Percentiles rank a stretch among this genome's conserved stretches.
These are phyloP conservation scores for Chlamydomonas sphaeroides DNA, from an alignment of 139 green algal species.

Conservation along the genomic window DNA sequence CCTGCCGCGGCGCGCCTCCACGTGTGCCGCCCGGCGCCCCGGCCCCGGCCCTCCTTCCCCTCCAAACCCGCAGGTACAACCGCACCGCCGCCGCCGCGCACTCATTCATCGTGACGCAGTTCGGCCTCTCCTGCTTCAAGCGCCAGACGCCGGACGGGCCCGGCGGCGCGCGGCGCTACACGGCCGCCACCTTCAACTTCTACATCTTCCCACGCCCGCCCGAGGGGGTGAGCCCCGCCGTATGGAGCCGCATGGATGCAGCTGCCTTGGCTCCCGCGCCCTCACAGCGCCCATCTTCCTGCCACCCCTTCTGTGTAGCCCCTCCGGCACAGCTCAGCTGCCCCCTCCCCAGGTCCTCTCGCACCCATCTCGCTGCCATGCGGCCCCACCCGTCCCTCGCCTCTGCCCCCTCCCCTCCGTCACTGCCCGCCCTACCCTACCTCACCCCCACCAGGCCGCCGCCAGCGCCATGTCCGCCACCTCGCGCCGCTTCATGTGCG, in stretches of 20 bases:
- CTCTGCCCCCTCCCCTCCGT: too few species aligned
- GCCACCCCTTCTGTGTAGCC: too few species aligned
- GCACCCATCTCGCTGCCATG: too few species aligned
- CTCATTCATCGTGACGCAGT: constrained; percentile 78
- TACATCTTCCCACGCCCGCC: constrained; percentile 77
- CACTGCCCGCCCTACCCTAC: too few species aligned
- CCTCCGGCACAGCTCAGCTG: too few species aligned
- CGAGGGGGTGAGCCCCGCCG: constrained; percentile 3
- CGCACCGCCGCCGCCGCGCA: constrained; percentile 60
- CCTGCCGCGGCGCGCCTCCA: too few species aligned
- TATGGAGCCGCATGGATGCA: too few species aligned
- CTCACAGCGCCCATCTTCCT: too few species aligned
- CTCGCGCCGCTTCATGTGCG: constrained; percentile 70
- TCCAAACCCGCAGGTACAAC: constrained; percentile 29
- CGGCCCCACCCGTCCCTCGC: too few species aligned
- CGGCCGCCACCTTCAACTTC: constrained; percentile 84
- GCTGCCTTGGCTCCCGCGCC: too few species aligned
- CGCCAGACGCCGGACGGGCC: background rate
- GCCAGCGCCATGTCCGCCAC: constrained; percentile 2
- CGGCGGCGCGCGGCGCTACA: constrained; percentile 36
- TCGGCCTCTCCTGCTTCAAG: constrained; percentile 73
- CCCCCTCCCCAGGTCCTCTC: too few species aligned
- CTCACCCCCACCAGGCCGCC: background rate
- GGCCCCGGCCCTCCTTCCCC: background rate
- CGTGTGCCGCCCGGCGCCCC: too few species aligned